Conservation (phyloP, 768 basidiomycete genomes). For the Dioszegia crocea region DNA sequence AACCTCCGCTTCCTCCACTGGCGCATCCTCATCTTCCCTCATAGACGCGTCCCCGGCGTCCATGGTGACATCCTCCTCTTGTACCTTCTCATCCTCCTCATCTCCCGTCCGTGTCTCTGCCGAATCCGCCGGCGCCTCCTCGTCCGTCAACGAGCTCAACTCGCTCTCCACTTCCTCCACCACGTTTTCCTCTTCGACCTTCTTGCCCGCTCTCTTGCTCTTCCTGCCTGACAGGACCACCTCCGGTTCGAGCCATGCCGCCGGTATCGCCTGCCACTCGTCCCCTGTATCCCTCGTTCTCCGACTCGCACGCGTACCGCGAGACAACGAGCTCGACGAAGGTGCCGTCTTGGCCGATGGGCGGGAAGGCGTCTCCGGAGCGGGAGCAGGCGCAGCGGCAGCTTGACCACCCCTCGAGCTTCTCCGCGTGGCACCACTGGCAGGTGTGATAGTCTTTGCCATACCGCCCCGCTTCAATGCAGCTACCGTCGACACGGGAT, state of each 20-base stretch:
- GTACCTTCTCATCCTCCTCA: neutral
- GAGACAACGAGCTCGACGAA: conserved; percentile 15
- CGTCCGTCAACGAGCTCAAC: conserved; percentile 47
- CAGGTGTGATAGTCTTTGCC: conserved; percentile 1
- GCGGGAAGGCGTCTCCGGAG: conserved; percentile 2
- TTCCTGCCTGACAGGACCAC: neutral
- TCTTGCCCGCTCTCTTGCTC: neutral
- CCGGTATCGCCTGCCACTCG: conserved; percentile 44
- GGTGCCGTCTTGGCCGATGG: neutral
- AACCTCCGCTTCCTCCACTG: neutral
- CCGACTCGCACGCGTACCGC: conserved; percentile 28
- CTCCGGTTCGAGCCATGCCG: conserved; percentile 34
- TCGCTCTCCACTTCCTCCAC: conserved; percentile 42
- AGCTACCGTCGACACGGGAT: conserved; percentile 24
- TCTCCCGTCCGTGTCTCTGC: neutral
- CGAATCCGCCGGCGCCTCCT: conserved; percentile 19
- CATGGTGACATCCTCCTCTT: conserved; percentile 1
- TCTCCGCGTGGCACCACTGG: conserved; percentile 19
- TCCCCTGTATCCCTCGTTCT: conserved; percentile 32
- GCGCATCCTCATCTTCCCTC: neutral
- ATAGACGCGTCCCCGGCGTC: neutral
- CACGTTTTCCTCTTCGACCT: conserved; percentile 15
- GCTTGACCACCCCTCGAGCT: conserved; percentile 6
- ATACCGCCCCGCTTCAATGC: conserved; percentile 24
- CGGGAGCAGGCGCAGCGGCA: neutral